Evolutionary conservation across 2,329 filamentous ascomycete species (phyloP).

Genomic region (Aulographum hederae): DNA sequence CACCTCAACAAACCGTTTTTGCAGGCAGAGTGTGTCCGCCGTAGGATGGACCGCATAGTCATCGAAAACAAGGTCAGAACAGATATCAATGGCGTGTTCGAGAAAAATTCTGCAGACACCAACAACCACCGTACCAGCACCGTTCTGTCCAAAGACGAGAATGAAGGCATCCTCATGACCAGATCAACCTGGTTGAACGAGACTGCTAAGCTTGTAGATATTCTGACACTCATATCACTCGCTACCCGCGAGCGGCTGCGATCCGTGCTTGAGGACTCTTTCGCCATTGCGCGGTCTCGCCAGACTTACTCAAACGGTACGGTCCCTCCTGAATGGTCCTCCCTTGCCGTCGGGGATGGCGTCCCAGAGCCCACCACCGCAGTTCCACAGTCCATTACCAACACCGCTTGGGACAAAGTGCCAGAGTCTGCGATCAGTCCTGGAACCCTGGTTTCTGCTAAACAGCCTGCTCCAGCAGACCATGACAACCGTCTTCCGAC

Average conservation of each 20-base stretch:
- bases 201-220: slow-evolving; percentile 60
- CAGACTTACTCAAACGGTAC: slow-evolving; percentile 64
- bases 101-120: slow-evolving; percentile 13
- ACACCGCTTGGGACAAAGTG: slow-evolving; percentile 21
- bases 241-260: slow-evolving; percentile 65
- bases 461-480: slow-evolving; percentile 24
- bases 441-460: slow-evolving; percentile 32
- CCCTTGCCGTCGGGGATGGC: slow-evolving; percentile 42
- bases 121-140: slow-evolving; percentile 34
- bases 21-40: slow-evolving; percentile 37
- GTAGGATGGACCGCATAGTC: slow-evolving; percentile 37
- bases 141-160: slow-evolving; percentile 35
- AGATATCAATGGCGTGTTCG: slow-evolving; percentile 36
- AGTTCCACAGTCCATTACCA: slow-evolving; percentile 17
- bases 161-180: slow-evolving; percentile 41
- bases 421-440: slow-evolving; percentile 34
- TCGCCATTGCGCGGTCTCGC: slow-evolving; percentile 49
- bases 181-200: slow-evolving; percentile 24
- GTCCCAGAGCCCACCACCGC: slow-evolving; percentile 18
- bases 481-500: slow-evolving; percentile 23
- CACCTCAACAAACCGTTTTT: slow-evolving; percentile 62
- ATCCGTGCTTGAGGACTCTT: slow-evolving; percentile 60
- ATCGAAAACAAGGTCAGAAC: slow-evolving; percentile 39
- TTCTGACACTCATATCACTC: slow-evolving; percentile 66
- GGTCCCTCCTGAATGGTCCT: slow-evolving; percentile 57